A percentile compares a stretch with the other conserved stretches of the same genome.
These are phyloP conservation scores for Kickxella alabastrina DNA, from an alignment of 192 early-diverging fungal genomes.

Conservation along the genomic window DNA sequence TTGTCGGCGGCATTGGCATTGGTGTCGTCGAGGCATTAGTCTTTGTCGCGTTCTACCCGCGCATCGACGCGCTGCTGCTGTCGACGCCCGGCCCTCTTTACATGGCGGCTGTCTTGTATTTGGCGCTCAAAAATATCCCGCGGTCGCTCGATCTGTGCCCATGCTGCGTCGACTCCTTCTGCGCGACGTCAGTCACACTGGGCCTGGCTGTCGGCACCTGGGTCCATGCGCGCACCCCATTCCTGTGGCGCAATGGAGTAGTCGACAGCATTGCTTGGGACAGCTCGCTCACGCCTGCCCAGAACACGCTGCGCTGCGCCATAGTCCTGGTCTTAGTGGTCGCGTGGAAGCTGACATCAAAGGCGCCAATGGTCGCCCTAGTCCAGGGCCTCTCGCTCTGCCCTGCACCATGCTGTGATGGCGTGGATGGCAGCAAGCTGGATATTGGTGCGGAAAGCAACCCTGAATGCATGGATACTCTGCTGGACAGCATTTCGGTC, in stretches of 20 bases:
- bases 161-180: constrained; percentile 50
- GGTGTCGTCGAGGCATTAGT: constrained; percentile 56
- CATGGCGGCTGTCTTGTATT: constrained; percentile 18
- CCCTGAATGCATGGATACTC: neutral
- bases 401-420: neutral
- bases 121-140: constrained; percentile 30
- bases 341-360: constrained; percentile 45
- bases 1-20: constrained; percentile 65
- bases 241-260: constrained; percentile 25
- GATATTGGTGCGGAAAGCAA: neutral
- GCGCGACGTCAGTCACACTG: constrained; percentile 39
- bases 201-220: constrained; percentile 40
- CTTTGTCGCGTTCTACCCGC: constrained; percentile 28
- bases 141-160: constrained; percentile 47
- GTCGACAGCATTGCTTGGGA: constrained; percentile 42
- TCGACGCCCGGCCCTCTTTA: constrained; percentile 40
- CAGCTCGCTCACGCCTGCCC: constrained; percentile 22
- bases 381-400: constrained; percentile 5
- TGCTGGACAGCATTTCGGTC: neutral
- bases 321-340: constrained; percentile 30
- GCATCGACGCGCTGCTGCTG: constrained; percentile 27
- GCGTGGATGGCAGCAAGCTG: neutral
- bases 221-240: constrained; percentile 38
- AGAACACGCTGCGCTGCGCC: constrained; percentile 33
- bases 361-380: constrained; percentile 16